phyloP scores from a whole-genome alignment of 371 early-diverging fungal species.

The Mucor racemosus region DNA sequence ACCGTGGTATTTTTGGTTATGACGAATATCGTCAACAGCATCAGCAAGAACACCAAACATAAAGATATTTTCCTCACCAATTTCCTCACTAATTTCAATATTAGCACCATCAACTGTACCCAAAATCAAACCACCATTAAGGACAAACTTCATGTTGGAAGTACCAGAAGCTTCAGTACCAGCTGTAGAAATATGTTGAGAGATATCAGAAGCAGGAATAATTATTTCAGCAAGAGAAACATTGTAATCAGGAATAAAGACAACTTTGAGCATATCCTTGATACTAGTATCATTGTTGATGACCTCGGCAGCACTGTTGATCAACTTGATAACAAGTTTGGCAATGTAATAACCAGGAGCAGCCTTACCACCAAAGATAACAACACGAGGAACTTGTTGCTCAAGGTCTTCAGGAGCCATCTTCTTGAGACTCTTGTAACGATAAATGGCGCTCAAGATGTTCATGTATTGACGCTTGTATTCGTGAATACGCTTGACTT shows the following conservation, averaged over 20 bases:
- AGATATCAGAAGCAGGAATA: conserved; percentile 92
- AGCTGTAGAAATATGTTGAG: conserved; percentile 92
- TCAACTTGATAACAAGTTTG: conserved; percentile 94
- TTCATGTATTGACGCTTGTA: conserved; percentile 98
- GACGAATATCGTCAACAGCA: conserved; percentile 90
- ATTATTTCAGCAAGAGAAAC: conserved; percentile 91
- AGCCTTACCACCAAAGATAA: conserved; percentile 83
- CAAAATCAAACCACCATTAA: conserved; percentile 92
- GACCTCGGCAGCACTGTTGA: conserved; percentile 86
- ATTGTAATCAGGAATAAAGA: conserved; percentile 95
- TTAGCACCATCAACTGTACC: conserved; percentile 92
- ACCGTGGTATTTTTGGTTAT: conserved; percentile 80
- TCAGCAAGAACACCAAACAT: conserved; percentile 88
- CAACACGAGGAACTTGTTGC: conserved; percentile 70
- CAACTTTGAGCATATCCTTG: conserved; percentile 82
- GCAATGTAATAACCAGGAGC: conserved; percentile 96
- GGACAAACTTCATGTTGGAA: conserved; percentile 97
- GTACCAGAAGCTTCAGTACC: conserved; percentile 97
- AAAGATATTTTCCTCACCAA: conserved; percentile 93
- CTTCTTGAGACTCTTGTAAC: conserved; percentile 79
- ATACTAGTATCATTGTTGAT: conserved; percentile 84
- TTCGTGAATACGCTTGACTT: conserved; percentile 96
- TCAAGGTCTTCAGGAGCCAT: conserved; percentile 67
- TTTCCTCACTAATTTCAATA: conserved; percentile 93
- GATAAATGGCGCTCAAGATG: conserved; percentile 88